A percentile compares a stretch with the other conserved stretches of the same genome.
Conservation (phyloP, 202 grass and related monocot species). For the Saccharum hybrid region DNA sequence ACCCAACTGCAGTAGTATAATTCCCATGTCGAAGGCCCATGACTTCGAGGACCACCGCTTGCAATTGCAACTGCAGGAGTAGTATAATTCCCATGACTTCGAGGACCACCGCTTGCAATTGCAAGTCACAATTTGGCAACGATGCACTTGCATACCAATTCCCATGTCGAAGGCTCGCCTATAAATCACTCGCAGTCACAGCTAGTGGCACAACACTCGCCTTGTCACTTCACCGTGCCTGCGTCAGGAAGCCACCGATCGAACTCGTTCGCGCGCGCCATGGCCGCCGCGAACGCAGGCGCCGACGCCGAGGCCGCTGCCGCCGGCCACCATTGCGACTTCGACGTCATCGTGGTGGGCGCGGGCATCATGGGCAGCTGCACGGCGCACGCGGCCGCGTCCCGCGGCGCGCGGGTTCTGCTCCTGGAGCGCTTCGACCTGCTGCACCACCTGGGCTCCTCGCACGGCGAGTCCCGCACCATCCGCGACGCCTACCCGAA, state of each 20-base stretch:
- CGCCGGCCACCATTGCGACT: slow-evolving; percentile 11
- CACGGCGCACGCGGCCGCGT: slow-evolving; percentile 61
- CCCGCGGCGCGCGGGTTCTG: slow-evolving; percentile 40
- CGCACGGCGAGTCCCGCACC: slow-evolving; percentile 73
- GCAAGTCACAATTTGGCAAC: neutral
- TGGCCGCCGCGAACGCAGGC: neutral
- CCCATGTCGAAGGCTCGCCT: neutral
- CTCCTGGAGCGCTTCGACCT: slow-evolving; percentile 75
- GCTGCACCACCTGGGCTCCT: slow-evolving; percentile 69
- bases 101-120: neutral
- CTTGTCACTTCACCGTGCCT: neutral
- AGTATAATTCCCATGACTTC: too few relatives aligned
- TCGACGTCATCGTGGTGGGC: slow-evolving; percentile 67
- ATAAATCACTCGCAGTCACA: neutral
- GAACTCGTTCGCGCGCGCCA: neutral
- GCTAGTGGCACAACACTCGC: neutral
- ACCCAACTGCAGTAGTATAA: too few relatives aligned
- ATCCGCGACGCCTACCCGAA: slow-evolving; percentile 71
- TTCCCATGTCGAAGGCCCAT: too few relatives aligned
- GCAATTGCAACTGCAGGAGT: too few relatives aligned
- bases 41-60: too few relatives aligned
- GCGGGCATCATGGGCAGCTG: slow-evolving; percentile 88
- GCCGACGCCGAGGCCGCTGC: neutral
- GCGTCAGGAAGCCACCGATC: neutral
- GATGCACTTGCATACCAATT: neutral